These are phyloP conservation scores for Vitis hybrid DNA, from an alignment of 177 flowering plant species.

Conservation along the genomic window DNA sequence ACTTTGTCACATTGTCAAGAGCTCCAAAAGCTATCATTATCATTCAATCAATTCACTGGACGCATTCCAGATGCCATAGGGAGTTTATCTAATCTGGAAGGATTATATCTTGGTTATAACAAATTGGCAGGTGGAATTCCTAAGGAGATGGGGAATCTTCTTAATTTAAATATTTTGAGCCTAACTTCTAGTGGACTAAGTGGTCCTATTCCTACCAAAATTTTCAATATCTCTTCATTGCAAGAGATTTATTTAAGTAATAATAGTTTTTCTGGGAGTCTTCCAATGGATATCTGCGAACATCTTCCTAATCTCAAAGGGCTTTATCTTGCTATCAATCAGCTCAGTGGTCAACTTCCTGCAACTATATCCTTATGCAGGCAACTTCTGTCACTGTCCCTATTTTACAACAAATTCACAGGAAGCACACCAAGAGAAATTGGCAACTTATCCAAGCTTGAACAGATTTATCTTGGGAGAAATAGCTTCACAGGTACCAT, in stretches of 20 bases:
- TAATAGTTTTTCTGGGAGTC: neutral
- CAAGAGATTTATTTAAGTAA: neutral
- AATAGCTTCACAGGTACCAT: too few relatives aligned
- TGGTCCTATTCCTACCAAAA: slow-evolving; percentile 9
- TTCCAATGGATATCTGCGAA: neutral
- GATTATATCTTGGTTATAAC: slow-evolving; percentile 13
- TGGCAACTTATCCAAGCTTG: too few relatives aligned
- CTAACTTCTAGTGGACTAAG: neutral
- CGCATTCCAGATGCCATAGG: slow-evolving; percentile 19
- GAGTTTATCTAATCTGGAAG: slow-evolving; percentile 1
- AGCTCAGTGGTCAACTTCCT: too few relatives aligned
- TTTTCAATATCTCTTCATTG: slow-evolving; percentile 10
- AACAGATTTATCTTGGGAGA: accelerated
- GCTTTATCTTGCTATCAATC: accelerated
- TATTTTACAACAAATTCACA: too few relatives aligned
- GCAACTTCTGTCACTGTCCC: too few relatives aligned
- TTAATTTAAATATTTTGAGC: slow-evolving; percentile 5
- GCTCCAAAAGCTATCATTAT: neutral
- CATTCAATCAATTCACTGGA: neutral
- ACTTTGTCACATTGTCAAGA: slow-evolving; percentile 2
- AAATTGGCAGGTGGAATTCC: slow-evolving; percentile 23
- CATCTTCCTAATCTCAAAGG: too few relatives aligned
- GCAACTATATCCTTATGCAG: too few relatives aligned
- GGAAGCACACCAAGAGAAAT: too few relatives aligned
- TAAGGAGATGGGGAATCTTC: slow-evolving; percentile 15